These are phyloP conservation scores for Curvularia sp. DNA, from an alignment of 2,329 filamentous ascomycete species.

Conservation along the genomic window DNA sequence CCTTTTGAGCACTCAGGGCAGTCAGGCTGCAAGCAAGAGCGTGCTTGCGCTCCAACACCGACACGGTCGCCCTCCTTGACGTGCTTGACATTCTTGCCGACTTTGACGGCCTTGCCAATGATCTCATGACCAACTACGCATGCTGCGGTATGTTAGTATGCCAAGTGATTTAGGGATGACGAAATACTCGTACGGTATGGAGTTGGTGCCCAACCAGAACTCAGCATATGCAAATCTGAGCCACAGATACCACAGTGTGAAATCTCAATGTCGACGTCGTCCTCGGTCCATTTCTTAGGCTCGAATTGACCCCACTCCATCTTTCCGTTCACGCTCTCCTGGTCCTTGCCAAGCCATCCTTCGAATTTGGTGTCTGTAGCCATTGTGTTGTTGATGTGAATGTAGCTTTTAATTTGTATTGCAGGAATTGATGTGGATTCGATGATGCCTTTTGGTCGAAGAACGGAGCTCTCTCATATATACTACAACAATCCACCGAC, in stretches of 20 bases:
- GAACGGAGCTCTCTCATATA: slow-evolving; percentile 8
- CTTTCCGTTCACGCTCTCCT: slow-evolving; percentile 58
- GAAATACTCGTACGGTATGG: slow-evolving; percentile 27
- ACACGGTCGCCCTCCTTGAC: slow-evolving; percentile 68
- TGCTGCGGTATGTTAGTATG: slow-evolving; percentile 49
- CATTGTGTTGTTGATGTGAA: slow-evolving; percentile 18
- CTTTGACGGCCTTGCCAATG: slow-evolving; percentile 48
- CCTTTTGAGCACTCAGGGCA: slow-evolving; percentile 57
- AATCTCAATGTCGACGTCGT: slow-evolving; percentile 61
- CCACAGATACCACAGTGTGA: slow-evolving; percentile 52
- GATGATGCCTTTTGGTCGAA: not conserved
- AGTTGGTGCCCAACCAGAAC: slow-evolving; percentile 48
- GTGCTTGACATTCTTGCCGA: slow-evolving; percentile 55
- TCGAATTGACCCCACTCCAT: slow-evolving; percentile 60
- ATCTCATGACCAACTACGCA: slow-evolving; percentile 53
- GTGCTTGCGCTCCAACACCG: slow-evolving; percentile 59
- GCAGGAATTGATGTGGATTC: not conserved
- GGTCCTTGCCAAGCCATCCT: slow-evolving; percentile 63
- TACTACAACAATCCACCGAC: not conserved
- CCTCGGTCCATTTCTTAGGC: slow-evolving; percentile 64
- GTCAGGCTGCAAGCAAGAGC: slow-evolving; percentile 52
- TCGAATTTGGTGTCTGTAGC: slow-evolving; percentile 52
- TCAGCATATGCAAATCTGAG: slow-evolving; percentile 45
- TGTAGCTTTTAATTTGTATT: not conserved
- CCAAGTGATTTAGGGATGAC: not conserved